Evolutionary conservation across 2,329 filamentous ascomycete genomes (phyloP), one percentile per base, ranked within the genome.

Genomic region (Didymella segeticola): DNA sequence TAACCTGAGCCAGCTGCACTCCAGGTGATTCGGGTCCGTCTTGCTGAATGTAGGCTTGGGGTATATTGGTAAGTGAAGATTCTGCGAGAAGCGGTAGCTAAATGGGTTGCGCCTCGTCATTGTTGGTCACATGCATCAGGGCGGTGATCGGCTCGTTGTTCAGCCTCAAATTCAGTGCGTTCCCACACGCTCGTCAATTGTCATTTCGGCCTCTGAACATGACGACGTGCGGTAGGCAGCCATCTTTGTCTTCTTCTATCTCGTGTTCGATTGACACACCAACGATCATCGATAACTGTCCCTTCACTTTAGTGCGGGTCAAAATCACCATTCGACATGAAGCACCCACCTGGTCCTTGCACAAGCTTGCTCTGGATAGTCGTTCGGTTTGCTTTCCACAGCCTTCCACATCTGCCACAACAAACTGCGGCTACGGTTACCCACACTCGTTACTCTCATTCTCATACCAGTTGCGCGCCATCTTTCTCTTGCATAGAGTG

Each of bases 281-380:
- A n/a, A n/a, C n/a, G n/a, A n/a, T n/a, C n/a, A n/a, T n/a, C n/a
- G n/a, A n/a, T n/a, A n/a, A n/a, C n/a, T n/a, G n/a, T n/a, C 19
- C 27, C 22, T 48, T 38, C 41, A 39, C 47, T 51, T 51, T 41
- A 51, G 39, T 45, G 14, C 22, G 9, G 33, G 7, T 39, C 5
- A 6, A 9, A 9, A 15, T n/a, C 9, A 11, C 33, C 33, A 31
- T 20, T 31, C 7, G 10, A 11, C 10, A 22, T 20, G 14, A 19
- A 4, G 36, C 46, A 27, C 6, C 5, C n/a, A 8, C 20, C 2
- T 31, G 34, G 6, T 6, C 19, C 20, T 31, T 41, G 36, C 45
- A n/a, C 15, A n/a, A 12, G 26, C 27, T 41, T 41, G 36, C 20
- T 47, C 9, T 23, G 10, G 10, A 38, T 9, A 39, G 19, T 14